phyloP scores from a whole-genome alignment of 768 basidiomycete species.

The Russula brevipes region DNA sequence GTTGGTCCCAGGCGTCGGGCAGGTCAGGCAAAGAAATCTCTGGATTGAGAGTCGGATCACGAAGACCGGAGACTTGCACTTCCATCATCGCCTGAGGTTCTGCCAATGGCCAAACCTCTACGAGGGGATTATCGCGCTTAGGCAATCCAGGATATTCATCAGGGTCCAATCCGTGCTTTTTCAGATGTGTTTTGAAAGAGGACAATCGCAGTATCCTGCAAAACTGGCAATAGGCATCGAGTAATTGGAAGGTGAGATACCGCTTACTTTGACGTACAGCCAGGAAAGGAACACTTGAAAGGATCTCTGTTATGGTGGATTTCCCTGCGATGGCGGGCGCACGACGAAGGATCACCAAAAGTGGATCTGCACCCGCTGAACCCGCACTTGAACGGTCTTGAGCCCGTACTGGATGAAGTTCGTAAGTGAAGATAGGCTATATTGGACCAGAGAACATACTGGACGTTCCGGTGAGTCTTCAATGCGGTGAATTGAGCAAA shows the following conservation, averaged over 20 bases:
- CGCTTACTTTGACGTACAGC: conserved; percentile 30
- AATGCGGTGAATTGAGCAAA: conserved; percentile 60
- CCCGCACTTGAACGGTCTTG: conserved; percentile 39
- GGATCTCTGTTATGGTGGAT: conserved; percentile 37
- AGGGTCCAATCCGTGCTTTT: conserved; percentile 40
- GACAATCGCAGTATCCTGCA: conserved; percentile 60
- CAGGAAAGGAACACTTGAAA: conserved; percentile 18
- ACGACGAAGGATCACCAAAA: conserved; percentile 69
- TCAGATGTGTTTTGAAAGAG: conserved; percentile 51
- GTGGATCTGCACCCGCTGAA: conserved; percentile 41
- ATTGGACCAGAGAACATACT: conserved; percentile 39
- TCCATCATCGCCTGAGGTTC: background rate
- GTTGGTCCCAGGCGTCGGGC: background rate
- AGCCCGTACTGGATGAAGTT: conserved; percentile 25
- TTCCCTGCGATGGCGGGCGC: conserved; percentile 60
- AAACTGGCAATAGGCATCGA: background rate
- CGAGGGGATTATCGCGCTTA: background rate
- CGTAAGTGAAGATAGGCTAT: background rate
- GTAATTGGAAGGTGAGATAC: conserved; percentile 6
- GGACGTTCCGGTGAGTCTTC: conserved; percentile 58
- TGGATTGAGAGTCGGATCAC: background rate
- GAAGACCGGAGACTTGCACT: background rate
- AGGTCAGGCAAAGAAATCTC: background rate
- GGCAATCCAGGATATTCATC: conserved; percentile 14
- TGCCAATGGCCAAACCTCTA: background rate